These are phyloP conservation scores for Cunninghamia lanceolata DNA, from an alignment of 75 land plant species.

Conservation along the genomic window DNA sequence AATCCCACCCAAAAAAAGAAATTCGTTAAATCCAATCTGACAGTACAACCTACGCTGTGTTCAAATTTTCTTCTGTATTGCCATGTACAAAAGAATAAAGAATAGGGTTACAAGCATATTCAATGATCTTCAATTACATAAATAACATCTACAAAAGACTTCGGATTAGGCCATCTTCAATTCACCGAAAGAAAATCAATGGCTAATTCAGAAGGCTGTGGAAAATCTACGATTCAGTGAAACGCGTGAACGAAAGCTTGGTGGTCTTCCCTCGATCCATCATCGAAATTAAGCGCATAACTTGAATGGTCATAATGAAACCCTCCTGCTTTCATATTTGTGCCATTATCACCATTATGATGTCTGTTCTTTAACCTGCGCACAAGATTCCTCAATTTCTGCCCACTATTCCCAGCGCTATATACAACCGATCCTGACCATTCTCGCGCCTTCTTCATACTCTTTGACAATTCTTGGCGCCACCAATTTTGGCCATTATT, in stretches of 20 bases:
- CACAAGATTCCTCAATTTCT: background rate
- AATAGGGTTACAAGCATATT: background rate
- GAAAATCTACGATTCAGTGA: background rate
- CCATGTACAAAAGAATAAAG: background rate
- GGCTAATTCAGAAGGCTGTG: background rate
- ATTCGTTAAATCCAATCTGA: background rate
- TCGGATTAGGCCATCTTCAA: no score
- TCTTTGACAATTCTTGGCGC: background rate
- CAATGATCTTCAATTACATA: background rate
- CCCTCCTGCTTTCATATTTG: background rate
- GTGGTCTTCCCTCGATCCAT: background rate
- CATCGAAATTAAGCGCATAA: constrained; percentile 1
- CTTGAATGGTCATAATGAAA: background rate
- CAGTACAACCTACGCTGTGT: background rate
- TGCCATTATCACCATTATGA: background rate
- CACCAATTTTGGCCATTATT: background rate
- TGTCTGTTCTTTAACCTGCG: background rate
- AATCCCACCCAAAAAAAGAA: no score
- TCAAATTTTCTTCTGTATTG: background rate
- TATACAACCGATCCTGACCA: background rate
- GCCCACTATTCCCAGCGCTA: background rate
- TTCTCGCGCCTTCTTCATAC: background rate
- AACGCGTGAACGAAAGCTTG: background rate
- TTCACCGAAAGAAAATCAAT: background rate
- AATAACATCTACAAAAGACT: no score